Evolutionary conservation across 2,329 filamentous ascomycete genomes (phyloP), one percentile per base, ranked within the genome.

Genomic region (Anthostomella pinea): DNA sequence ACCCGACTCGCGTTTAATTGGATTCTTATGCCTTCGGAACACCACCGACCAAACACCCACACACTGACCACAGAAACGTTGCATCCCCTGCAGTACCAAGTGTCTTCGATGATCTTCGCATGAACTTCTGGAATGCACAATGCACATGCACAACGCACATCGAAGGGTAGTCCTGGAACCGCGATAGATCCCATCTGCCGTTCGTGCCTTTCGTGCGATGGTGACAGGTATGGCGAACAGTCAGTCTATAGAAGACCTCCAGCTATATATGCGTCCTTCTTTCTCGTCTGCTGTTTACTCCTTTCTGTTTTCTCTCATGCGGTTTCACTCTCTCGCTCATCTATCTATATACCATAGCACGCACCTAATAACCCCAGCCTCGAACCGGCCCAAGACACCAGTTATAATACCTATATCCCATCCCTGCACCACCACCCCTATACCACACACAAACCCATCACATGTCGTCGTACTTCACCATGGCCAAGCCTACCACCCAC

Each of bases 41-140:
- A 22, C 19, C 21, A 15, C 28, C 29, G 15, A 29, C 29, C 30
- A 34, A 39, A 25, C 25, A 34, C 16, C 19, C 20, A 7, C 6
- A 30, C 6, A 7, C 9, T 27, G 25, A 27, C 9, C 25, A 6
- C 9, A 8, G 8, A 13, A 8, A 7, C 8, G 8, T 14, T 6
- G 6, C 8, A 7, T 31, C 17, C 29, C 29, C 19, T 20, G 18
- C 18, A n/a, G n/a, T n/a, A n/a, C 17, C 15, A 4, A 8, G 29
- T 5, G 4, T 21, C 16, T 9, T 8, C 16, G 13, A n/a, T 14
- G 18, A 15, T 20, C 18, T 38, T 38, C 37, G 47, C 47, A 50
- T 50, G 45, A 50, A 47, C 29, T 44, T 35, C 29, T 41, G 39
- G 39, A 50, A 49, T 45, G 41, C 38, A 28, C 36, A 29, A 41